Base-by-base conservation (phyloP, 371 early-diverging fungal genomes). In the Cladochytrium tenue region DNA sequence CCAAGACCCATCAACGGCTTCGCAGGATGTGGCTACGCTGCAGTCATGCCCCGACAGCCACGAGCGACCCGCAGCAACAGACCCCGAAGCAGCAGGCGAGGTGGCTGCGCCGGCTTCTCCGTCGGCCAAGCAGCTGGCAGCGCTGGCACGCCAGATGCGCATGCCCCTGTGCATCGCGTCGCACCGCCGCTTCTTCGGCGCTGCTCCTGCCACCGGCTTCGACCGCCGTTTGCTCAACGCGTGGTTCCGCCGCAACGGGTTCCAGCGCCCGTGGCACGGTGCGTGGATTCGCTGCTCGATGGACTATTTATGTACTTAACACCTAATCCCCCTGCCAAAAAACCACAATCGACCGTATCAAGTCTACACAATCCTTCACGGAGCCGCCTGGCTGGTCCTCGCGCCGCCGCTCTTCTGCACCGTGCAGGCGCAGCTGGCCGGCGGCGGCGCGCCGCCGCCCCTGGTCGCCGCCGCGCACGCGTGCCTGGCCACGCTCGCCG, bases 201-300 rank as follows among this genome's bases (percentile, higher is more conserved):
- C 26, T n/a, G n/a, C n/a, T 43, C 7, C n/a, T 5, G 56, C 64
- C 10, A 17, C 61, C n/a, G 28, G 34, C 28, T 70, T 69, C 52
- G 58, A 56, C 3, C 66, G 66, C 1, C 28, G 33, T 25, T 26
- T 36, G 17, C 69, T 75, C 32, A 90, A 89, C 68, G 80, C 74
- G 7, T 90, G 90, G 90, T 75, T 35, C 30, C 77, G 89, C 34
- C 63, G 75, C 7, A 78, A 86, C 63, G 89, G 88, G 1, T 84
- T 86, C 70, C 82, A 86, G 50, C 62, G 70, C 27, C 91, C 91
- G 3, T 61, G 79, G 15, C 89, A 91, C 70, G 68, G 78, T 67
- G 76, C 79, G 53, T 74, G n/a, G 27, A 32, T 15, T 50, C 20
- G 17, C 2, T 32, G 26, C 1, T 57, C 5, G 32, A 7, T 30